A percentile compares a stretch with the other conserved stretches of the same genome.
phyloP scores from a whole-genome alignment of 2,329 filamentous ascomycete species.

The Xylariomycetidae sp. region DNA sequence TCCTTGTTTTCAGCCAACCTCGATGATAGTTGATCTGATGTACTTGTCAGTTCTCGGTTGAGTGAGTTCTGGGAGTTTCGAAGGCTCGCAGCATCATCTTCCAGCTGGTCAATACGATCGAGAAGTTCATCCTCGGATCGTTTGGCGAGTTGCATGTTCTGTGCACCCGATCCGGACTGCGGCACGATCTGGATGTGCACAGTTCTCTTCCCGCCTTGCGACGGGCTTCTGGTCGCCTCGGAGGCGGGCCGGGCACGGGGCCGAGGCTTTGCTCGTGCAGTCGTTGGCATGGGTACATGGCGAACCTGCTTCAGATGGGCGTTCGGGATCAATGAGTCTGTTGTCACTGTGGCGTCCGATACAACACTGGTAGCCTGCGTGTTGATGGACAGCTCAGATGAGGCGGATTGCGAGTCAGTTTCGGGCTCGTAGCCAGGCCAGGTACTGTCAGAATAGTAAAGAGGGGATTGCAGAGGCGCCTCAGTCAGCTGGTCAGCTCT shows the following conservation, averaged over 20 bases:
- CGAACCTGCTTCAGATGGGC: conserved; percentile 24
- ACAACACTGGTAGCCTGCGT: conserved; percentile 33
- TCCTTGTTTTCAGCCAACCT: conserved; percentile 24
- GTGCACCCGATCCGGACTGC: conserved; percentile 11
- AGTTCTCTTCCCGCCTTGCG: conserved; percentile 21
- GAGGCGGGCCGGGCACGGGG: conserved; percentile 17
- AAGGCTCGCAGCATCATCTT: conserved; percentile 27
- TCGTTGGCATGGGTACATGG: conserved; percentile 17
- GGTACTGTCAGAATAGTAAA: conserved; percentile 22
- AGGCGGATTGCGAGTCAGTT: conserved; percentile 30
- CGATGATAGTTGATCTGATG: conserved; percentile 22
- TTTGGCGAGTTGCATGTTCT: conserved; percentile 22
- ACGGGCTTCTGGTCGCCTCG: conserved; percentile 18
- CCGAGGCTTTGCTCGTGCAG: conserved; percentile 19
- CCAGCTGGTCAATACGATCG: conserved; percentile 30
- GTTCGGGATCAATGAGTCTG: conserved; percentile 9
- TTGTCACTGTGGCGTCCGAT: conserved; percentile 22
- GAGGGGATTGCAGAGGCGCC: conserved; percentile 19
- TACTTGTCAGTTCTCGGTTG: conserved; percentile 24
- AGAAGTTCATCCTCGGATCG: conserved; percentile 24
- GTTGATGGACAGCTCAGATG: conserved; percentile 31
- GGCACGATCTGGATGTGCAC: conserved; percentile 26
- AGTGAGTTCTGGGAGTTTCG: conserved; percentile 25
- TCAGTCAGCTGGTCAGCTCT: conserved; percentile 7
- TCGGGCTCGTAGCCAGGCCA: conserved; percentile 25